A percentile compares a stretch with the other conserved stretches of the same genome.
These are phyloP conservation scores for Ceratobasidium theobromae DNA, from an alignment of 1,284 basidiomycete species.

Conservation along the genomic window DNA sequence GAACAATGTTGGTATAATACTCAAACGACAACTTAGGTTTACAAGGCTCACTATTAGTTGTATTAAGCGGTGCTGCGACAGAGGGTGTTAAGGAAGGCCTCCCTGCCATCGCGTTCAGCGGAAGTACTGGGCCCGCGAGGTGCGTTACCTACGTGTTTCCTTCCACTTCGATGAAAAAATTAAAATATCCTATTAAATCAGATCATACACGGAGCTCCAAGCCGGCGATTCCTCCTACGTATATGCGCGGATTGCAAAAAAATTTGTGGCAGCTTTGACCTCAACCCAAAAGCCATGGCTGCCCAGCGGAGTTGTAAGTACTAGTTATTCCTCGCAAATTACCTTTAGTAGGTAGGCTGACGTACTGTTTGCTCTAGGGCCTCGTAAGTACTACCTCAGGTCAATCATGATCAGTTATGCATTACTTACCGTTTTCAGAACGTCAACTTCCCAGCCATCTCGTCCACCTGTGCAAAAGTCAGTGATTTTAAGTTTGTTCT, in stretches of 20 bases:
- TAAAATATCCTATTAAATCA: constrained; percentile 39
- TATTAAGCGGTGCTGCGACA: constrained; percentile 52
- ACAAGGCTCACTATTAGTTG: no score
- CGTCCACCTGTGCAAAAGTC: constrained; percentile 44
- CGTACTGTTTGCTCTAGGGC: constrained; percentile 6
- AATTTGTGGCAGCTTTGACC: constrained; percentile 48
- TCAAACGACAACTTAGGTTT: no score
- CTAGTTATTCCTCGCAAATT: not conserved
- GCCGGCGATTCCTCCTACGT: constrained; percentile 40
- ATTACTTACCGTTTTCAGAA: constrained; percentile 45
- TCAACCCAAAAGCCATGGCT: constrained; percentile 45
- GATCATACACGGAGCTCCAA: constrained; percentile 51
- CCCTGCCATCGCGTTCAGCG: constrained; percentile 55
- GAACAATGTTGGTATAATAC: constrained; percentile 53
- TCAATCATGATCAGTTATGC: not conserved
- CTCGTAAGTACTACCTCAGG: not conserved
- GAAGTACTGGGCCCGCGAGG: constrained; percentile 40
- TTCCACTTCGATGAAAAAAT: not conserved
- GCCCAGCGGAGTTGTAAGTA: constrained; percentile 44
- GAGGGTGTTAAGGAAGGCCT: constrained; percentile 52
- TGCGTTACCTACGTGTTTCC: not conserved
- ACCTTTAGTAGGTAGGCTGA: no score
- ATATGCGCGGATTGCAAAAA: constrained; percentile 47
- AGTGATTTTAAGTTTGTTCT: constrained; percentile 50
- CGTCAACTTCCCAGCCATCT: constrained; percentile 53